Conservation (phyloP, 768 basidiomycete genomes). For the Trametes cinnabarina region DNA sequence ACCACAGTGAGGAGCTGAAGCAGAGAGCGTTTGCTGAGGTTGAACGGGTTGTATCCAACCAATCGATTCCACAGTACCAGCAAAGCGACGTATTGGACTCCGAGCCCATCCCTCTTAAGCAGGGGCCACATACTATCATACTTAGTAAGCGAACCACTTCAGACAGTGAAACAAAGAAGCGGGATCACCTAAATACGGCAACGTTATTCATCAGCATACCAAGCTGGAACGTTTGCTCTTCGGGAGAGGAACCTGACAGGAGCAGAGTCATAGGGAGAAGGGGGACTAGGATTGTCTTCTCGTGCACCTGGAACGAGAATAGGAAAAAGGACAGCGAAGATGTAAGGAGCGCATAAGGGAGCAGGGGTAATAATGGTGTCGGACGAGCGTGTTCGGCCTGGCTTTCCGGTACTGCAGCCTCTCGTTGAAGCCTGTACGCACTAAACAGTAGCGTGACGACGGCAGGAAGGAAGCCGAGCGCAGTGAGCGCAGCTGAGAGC, state of each 20-base stretch:
- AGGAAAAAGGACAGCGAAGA: constrained; percentile 92
- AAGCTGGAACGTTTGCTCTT: constrained; percentile 53
- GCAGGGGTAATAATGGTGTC: constrained; percentile 59
- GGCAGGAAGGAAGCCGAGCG: constrained; percentile 65
- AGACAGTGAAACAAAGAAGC: neutral
- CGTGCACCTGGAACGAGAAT: constrained; percentile 96
- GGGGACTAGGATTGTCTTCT: constrained; percentile 87
- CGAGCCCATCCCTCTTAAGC: constrained; percentile 73
- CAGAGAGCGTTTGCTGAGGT: constrained; percentile 43
- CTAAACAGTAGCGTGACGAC: constrained; percentile 46
- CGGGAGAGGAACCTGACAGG: constrained; percentile 54
- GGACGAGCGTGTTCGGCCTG: constrained; percentile 24
- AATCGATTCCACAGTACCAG: constrained; percentile 78
- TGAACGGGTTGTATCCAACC: constrained; percentile 74
- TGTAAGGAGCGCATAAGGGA: constrained; percentile 78
- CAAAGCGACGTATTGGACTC: constrained; percentile 67
- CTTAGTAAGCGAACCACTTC: neutral
- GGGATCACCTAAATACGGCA: constrained; percentile 77
- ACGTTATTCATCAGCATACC: constrained; percentile 78
- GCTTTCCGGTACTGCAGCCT: neutral
- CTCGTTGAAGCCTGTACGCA: constrained; percentile 33
- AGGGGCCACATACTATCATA: constrained; percentile 85
- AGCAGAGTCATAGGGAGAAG: constrained; percentile 82
- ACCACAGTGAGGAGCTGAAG: constrained; percentile 56
- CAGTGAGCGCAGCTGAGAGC: constrained; percentile 65